Evolutionary conservation across 192 early-diverging fungal species (phyloP).

Genomic region (Umbelopsis isabellina): DNA sequence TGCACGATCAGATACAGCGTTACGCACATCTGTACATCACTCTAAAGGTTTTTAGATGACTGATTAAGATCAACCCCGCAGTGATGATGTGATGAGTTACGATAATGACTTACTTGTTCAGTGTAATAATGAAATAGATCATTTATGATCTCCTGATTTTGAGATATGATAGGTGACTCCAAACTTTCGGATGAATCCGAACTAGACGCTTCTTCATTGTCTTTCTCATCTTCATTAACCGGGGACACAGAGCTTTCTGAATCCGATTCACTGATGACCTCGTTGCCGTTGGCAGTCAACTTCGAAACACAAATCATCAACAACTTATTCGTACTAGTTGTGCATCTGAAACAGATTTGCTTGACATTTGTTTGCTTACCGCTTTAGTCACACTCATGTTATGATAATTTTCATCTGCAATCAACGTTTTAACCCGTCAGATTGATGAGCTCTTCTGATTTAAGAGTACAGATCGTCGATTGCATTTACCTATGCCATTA

Average conservation of each 20-base stretch:
- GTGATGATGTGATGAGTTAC: background rate
- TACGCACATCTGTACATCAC: constrained; percentile 83
- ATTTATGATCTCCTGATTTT: constrained; percentile 50
- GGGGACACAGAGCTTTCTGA: constrained; percentile 12
- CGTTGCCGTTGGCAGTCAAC: background rate
- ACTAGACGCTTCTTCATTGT: background rate
- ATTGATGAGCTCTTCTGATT: no score
- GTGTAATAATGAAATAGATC: constrained; percentile 73
- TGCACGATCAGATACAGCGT: constrained; percentile 64
- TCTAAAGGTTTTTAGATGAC: constrained; percentile 26
- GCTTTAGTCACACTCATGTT: no score
- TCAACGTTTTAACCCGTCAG: no score
- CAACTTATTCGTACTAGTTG: no score
- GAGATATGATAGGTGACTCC: constrained; percentile 40
- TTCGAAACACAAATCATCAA: background rate
- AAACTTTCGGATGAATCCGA: constrained; percentile 7
- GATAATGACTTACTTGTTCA: constrained; percentile 56
- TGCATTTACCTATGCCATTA: background rate
- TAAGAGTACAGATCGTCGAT: no score
- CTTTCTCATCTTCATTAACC: constrained; percentile 26
- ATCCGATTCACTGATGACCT: constrained; percentile 2
- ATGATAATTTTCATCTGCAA: no score
- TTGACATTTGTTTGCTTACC: no score
- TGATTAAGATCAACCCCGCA: background rate
- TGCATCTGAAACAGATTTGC: no score